These are phyloP conservation scores for Diaporthe capsici DNA, from an alignment of 2,329 filamentous ascomycete genomes.

Conservation along the genomic window DNA sequence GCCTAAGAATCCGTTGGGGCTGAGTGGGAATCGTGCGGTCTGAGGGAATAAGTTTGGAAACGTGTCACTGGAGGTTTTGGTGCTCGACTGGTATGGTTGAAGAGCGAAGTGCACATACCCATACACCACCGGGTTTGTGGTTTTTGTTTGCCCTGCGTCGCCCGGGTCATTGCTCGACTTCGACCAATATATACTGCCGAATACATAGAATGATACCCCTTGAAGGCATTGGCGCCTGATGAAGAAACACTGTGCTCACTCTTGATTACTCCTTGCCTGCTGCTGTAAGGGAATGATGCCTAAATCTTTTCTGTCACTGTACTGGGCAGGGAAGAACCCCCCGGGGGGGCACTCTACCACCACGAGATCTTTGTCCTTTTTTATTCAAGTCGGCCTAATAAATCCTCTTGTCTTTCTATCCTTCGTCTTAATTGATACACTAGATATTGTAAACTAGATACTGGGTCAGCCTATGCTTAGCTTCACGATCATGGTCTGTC, in stretches of 20 bases:
- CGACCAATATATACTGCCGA: not conserved
- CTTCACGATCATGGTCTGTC: too few relatives aligned
- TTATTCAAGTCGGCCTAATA: not conserved
- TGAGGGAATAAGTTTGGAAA: not conserved
- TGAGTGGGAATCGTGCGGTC: constrained; percentile 36
- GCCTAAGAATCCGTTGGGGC: constrained; percentile 34
- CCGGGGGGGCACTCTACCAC: too few relatives aligned
- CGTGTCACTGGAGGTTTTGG: not conserved
- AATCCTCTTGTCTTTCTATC: not conserved
- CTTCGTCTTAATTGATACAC: not conserved
- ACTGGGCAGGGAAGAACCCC: too few relatives aligned
- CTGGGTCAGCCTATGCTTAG: not conserved
- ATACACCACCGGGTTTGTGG: too few relatives aligned
- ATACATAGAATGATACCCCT: constrained; percentile 12
- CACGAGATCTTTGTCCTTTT: not conserved
- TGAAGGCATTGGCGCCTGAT: not conserved
- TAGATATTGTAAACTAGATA: not conserved
- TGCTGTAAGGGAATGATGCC: not conserved
- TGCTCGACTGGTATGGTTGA: not conserved
- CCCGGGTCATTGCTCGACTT: not conserved
- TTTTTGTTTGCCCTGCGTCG: not conserved
- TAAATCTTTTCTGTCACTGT: not conserved
- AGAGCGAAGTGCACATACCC: not conserved
- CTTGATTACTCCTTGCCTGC: not conserved
- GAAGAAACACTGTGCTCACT: not conserved